A percentile compares a stretch with the other conserved stretches of the same genome.
Evolutionary conservation across 371 early-diverging fungal species (phyloP).

Genomic region (Haplosporangium sp.): DNA sequence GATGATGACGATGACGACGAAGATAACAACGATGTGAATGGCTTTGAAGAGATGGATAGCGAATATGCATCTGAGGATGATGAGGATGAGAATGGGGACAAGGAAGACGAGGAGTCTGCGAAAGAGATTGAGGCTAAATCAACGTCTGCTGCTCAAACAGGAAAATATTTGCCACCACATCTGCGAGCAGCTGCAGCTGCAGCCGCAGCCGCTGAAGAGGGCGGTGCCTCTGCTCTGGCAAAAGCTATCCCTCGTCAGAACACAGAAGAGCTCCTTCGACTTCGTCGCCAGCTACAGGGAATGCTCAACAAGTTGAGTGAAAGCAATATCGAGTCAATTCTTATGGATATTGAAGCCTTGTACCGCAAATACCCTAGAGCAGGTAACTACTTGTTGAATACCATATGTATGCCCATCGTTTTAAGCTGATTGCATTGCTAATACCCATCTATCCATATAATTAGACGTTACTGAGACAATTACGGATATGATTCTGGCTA

Average conservation of each 20-base stretch:
- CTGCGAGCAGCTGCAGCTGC: conserved; percentile 72
- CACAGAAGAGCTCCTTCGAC: conserved; percentile 71
- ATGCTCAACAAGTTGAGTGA: conserved; percentile 91
- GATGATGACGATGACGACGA: conserved; percentile 27
- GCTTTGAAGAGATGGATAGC: conserved; percentile 10
- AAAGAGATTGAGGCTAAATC: conserved; percentile 40
- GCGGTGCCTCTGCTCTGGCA: conserved; percentile 46
- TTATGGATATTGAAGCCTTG: conserved; percentile 82
- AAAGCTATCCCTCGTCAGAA: conserved; percentile 57
- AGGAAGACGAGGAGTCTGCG: conserved; percentile 14
- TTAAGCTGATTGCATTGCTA: not conserved
- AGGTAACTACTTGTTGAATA: conserved; percentile 57
- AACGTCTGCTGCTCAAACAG: conserved; percentile 30
- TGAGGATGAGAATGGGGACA: conserved; percentile 30
- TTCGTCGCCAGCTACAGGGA: conserved; percentile 88
- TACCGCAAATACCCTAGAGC: conserved; percentile 86
- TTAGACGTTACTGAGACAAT: conserved; percentile 88
- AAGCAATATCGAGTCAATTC: conserved; percentile 88
- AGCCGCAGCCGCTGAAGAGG: conserved; percentile 39
- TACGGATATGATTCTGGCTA: conserved; percentile 78
- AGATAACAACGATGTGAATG: conserved; percentile 21
- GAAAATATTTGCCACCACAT: conserved; percentile 93
- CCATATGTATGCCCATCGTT: not conserved
- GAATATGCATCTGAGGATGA: conserved; percentile 21
- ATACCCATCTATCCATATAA: not conserved